A percentile compares a stretch with the other conserved stretches of the same genome.
Conservation (phyloP, 1,284 basidiomycete species). For the Tilletia setariae region DNA sequence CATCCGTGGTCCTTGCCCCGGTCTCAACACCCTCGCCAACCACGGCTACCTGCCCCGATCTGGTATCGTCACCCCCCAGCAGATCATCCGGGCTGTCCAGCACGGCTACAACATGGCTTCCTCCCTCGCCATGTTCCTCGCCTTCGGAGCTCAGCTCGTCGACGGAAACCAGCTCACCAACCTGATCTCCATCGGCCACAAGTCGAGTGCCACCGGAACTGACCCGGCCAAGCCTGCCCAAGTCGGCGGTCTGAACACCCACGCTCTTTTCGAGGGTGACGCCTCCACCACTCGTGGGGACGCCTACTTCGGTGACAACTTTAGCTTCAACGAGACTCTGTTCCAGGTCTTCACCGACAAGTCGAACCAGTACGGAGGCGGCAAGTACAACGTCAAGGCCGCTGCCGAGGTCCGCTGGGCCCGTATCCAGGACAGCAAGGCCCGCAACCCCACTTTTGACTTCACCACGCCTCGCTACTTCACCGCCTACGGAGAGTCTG, state of each 20-base stretch:
- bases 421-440: constrained; percentile 13
- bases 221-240: constrained; percentile 7
- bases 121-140: constrained; percentile 23
- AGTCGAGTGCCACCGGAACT: constrained; percentile 19
- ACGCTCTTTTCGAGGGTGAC: constrained; percentile 26
- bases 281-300: constrained; percentile 24
- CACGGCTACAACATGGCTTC: constrained; percentile 25
- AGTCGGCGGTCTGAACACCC: constrained; percentile 20
- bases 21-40: constrained; percentile 27
- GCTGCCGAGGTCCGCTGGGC: constrained; percentile 12
- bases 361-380: constrained; percentile 25
- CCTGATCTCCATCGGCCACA: constrained; percentile 17
- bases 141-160: constrained; percentile 22
- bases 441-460: constrained; percentile 15
- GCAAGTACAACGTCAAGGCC: constrained; percentile 21
- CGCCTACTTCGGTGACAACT: constrained; percentile 24
- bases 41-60: constrained; percentile 19
- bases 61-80: constrained; percentile 23
- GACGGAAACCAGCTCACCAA: constrained; percentile 23
- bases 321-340: constrained; percentile 21
- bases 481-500: constrained; percentile 8
- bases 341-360: constrained; percentile 24
- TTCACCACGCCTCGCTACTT: constrained; percentile 15
- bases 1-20: constrained; percentile 24
- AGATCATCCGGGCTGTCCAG: constrained; percentile 25